phyloP scores from a whole-genome alignment of 2,329 filamentous ascomycete genomes.

The Aotearoamyces nothofagi region DNA sequence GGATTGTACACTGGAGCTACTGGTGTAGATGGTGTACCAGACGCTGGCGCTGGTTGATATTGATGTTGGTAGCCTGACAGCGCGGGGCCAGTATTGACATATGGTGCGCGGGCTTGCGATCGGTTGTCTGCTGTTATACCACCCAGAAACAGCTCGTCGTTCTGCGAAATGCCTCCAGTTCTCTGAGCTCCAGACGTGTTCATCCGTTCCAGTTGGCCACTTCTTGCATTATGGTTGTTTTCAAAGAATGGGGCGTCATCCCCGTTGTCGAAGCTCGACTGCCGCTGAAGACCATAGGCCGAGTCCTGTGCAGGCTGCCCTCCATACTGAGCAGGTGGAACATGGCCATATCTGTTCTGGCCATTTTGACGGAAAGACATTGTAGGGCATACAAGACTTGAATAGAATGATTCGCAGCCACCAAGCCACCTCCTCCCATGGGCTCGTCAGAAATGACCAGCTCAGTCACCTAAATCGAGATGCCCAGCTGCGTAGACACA shows the following conservation, averaged over 20 bases:
- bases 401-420: no score
- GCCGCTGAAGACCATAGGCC: slow-evolving; percentile 28
- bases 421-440: no score
- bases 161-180: slow-evolving; percentile 11
- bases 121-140: slow-evolving; percentile 10
- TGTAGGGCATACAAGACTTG: background rate
- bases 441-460: no score
- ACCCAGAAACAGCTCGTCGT: slow-evolving; percentile 50
- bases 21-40: slow-evolving; percentile 15
- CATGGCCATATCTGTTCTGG: slow-evolving; percentile 48
- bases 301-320: slow-evolving; percentile 23
- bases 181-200: slow-evolving; percentile 11
- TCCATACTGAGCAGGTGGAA: slow-evolving; percentile 49
- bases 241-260: slow-evolving; percentile 49
- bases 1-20: slow-evolving; percentile 42
- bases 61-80: slow-evolving; percentile 34
- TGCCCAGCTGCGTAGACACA: no score
- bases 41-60: slow-evolving; percentile 28
- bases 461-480: no score
- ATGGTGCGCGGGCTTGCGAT: slow-evolving; percentile 13
- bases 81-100: slow-evolving; percentile 15
- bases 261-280: slow-evolving; percentile 61
- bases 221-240: slow-evolving; percentile 18
- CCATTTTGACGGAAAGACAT: slow-evolving; percentile 50
- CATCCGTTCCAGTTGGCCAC: slow-evolving; percentile 12